Conservation (phyloP, 2,329 filamentous ascomycete species). For the Allantophomopsis cytisporea region DNA sequence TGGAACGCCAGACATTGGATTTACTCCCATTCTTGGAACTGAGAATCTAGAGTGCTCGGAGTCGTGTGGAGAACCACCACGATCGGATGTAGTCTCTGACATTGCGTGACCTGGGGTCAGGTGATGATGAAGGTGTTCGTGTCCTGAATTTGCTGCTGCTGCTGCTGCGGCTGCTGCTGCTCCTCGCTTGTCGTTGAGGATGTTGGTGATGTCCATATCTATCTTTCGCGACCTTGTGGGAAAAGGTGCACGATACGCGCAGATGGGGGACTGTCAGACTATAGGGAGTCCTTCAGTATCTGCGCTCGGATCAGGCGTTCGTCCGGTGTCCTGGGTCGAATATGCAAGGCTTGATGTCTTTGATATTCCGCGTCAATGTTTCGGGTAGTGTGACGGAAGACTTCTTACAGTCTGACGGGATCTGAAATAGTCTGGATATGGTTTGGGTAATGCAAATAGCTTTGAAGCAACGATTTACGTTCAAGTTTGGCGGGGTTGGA, state of each 20-base stretch:
- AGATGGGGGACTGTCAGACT: neutral
- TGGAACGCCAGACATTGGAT: conserved; percentile 14
- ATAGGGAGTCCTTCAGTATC: neutral
- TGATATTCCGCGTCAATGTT: too few species aligned
- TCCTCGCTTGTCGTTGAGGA: conserved; percentile 20
- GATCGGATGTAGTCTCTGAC: conserved; percentile 19
- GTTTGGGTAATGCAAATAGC: too few species aligned
- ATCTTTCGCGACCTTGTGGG: neutral
- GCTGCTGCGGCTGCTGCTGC: conserved; percentile 15
- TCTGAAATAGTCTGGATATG: too few species aligned
- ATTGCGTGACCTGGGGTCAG: conserved; percentile 17
- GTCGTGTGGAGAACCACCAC: conserved; percentile 19
- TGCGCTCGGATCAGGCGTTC: neutral
- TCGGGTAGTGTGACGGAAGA: too few species aligned
- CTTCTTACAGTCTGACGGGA: too few species aligned
- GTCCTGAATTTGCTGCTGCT: conserved; percentile 9
- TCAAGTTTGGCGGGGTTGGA: too few species aligned
- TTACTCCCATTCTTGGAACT: conserved; percentile 14
- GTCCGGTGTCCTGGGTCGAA: neutral
- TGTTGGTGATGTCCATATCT: conserved; percentile 21
- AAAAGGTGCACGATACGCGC: neutral
- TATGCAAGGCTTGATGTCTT: too few species aligned
- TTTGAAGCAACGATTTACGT: too few species aligned
- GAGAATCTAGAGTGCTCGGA: conserved; percentile 20
- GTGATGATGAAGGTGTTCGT: conserved; percentile 19